Evolutionary conservation across 345 rosid species (phyloP).

Genomic region (Populus pruinosa): DNA sequence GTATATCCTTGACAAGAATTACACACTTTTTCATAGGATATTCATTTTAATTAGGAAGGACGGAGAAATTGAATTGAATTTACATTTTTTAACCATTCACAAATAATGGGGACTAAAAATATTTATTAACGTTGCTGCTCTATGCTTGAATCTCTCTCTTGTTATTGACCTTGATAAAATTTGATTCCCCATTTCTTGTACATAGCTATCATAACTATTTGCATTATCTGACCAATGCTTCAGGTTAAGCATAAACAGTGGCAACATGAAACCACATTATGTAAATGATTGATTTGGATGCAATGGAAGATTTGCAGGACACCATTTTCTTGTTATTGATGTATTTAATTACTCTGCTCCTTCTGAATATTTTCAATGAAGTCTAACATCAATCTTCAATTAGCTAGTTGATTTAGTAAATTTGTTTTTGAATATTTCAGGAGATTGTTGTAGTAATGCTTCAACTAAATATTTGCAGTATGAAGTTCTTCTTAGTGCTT

Average conservation of each 20-base stretch:
- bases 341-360: not conserved
- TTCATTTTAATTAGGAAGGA: not conserved
- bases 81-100: not conserved
- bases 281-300: not conserved
- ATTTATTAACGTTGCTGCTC: not conserved
- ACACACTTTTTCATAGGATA: not conserved
- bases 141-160: not conserved
- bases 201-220: not conserved
- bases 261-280: not conserved
- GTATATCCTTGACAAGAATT: not conserved
- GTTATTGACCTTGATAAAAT: not conserved
- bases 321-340: not conserved
- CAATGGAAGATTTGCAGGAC: not conserved
- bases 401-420: not conserved
- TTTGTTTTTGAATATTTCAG: not conserved
- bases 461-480: not conserved
- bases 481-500: not conserved
- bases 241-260: not conserved
- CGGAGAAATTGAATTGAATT: not conserved
- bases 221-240: not conserved
- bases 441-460: not conserved
- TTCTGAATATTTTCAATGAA: not conserved
- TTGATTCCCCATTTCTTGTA: not conserved
- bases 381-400: not conserved
- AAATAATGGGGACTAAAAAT: not conserved